Evolutionary conservation across 2,329 filamentous ascomycete species (phyloP), one percentile per base, ranked within the genome.

Genomic region (Purpureocillium takamizusanense): DNA sequence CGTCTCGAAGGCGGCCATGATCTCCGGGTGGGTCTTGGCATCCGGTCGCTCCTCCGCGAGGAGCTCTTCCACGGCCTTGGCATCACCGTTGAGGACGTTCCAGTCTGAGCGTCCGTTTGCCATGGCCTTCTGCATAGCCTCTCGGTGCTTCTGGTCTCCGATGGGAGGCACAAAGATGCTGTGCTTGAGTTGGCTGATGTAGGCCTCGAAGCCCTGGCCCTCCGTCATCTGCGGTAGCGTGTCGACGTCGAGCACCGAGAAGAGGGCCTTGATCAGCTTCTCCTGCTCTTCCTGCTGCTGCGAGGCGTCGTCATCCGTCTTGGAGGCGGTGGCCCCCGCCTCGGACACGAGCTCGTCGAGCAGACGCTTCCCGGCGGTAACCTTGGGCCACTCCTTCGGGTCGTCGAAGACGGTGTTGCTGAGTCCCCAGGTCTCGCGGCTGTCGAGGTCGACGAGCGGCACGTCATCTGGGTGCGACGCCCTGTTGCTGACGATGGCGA

Each of bases 401-500:
- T 73, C 65, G 21, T 66, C 63, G 47, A 74, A 81, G 4, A 69
- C 65, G 2, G 76, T 70, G 54, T 83, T 83, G 61, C 77, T 82
- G 38, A 83, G 59, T 1, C 72, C 78, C 55, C 76, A 74, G 0
- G 70, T 70, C 44, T 69, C 63, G 4, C 64, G 70, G 18, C 73
- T 61, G 37, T 63, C 52, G n/a, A 65, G 66, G 14, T 60, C 72
- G 31, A 83, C 68, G 55, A 76, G 71, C 10, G 77, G 76, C 2
- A 82, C 76, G 21, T 74, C 65, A 4, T 67, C 63, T 2, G 67
- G 57, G 31, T 66, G 57, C 31, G 67, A 72, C 30, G 66, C 70
- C 23, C 78, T 69, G 52, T 83, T 83, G 35, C 74, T 80, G 36
- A 83, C 66, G 37, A 83, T 73, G 7, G 74, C 77, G 10, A 82